A percentile compares a stretch with the other conserved stretches of the same genome.
Conservation (phyloP, 164 flowering plant genomes). For the Berberis vulgaris region DNA sequence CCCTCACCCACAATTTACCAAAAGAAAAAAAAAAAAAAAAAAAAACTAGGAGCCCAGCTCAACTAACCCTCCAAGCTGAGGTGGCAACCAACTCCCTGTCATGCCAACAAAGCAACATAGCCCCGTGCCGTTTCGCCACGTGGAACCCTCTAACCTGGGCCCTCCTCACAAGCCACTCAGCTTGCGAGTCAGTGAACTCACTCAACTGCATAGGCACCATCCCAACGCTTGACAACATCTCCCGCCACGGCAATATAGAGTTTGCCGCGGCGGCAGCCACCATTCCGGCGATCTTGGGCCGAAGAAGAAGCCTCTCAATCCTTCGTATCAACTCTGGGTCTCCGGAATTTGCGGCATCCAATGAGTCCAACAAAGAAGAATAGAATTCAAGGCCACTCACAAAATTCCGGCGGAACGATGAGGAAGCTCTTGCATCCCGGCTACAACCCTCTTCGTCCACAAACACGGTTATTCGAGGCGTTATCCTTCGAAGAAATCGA, state of each 20-base stretch:
- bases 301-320: constrained; percentile 53
- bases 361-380: constrained; percentile 60
- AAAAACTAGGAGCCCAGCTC: not conserved
- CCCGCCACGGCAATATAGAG: constrained; percentile 44
- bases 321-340: constrained; percentile 38
- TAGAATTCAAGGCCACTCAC: constrained; percentile 59
- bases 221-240: constrained; percentile 50
- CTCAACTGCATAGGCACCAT: constrained; percentile 58
- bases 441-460: constrained; percentile 53
- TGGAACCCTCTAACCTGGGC: constrained; percentile 72
- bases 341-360: constrained; percentile 46
- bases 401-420: constrained; percentile 47
- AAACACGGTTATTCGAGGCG: constrained; percentile 50
- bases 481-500: constrained; percentile 37
- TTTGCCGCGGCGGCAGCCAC: constrained; percentile 34
- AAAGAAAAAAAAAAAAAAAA: not conserved
- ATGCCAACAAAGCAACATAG: constrained; percentile 87
- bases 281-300: constrained; percentile 44
- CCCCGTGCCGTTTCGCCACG: constrained; percentile 60
- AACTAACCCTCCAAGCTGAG: constrained; percentile 78
- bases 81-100: constrained; percentile 70
- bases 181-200: constrained; percentile 70
- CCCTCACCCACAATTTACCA: not conserved
- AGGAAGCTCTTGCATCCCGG: constrained; percentile 19
- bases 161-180: constrained; percentile 61